Evolutionary conservation across 164 flowering plant species (phyloP), one percentile per base, ranked within the genome.

Genomic region (Tinospora cordifolia): DNA sequence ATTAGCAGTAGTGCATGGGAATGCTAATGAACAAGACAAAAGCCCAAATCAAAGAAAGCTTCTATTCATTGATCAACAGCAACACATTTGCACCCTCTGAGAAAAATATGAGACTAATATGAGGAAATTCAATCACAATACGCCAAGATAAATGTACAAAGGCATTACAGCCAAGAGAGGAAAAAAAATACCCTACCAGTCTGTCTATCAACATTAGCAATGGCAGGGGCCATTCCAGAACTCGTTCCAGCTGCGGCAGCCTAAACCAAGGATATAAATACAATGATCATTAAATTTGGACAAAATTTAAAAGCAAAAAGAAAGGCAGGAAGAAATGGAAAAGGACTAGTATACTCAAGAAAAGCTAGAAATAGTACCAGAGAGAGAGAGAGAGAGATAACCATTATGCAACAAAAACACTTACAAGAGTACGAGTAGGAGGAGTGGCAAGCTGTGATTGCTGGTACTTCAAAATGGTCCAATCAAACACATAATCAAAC

Each of bases 391-490:
- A 54, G 60, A 54, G 60, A 54, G 22, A 54, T 24, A 54, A 3
- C n/a, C 9, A n/a, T 3, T 2, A 19, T 21, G 25, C 19, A 5
- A 60, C 30, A 47, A 47, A 11, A 46, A 5, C 51, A 74, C 87
- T 82, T 79, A 88, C 96, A 78, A 81, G 73, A 65, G 82, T 71
- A 34, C 90, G 91, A 60, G 83, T 17, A 67, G 92, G 88, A 65
- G 86, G 91, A 74, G 86, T 80, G 17, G 87, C 81, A 71, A 87
- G 84, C 79, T 90, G 92, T 40, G 92, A 84, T 79, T 90, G 92
- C 80, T 88, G 92, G 78, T 90, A 90, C 82, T 88, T 90, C 83
- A 90, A 79, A 78, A 90, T 90, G 70, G 96, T 88, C 96, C 96
- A 89, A 77, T 89, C 94, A 84, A 90, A 90, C 9, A 88, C 90